Percentiles rank a stretch among this genome's conserved stretches.
Evolutionary conservation across 2,329 filamentous ascomycete species (phyloP).

Genomic region (Hypoxylon sp.): DNA sequence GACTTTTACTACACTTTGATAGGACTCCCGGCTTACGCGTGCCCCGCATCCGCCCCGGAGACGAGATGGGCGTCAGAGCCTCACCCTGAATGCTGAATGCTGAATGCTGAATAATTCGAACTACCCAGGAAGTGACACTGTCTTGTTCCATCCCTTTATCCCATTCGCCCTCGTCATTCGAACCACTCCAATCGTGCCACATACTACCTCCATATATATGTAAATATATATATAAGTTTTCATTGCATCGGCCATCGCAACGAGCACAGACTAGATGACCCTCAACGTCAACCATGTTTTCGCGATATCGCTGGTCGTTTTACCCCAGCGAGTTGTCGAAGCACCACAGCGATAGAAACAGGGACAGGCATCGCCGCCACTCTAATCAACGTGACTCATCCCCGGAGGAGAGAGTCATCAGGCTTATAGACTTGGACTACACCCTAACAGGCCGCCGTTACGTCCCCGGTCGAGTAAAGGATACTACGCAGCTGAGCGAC

Average conservation of each 20-base stretch:
- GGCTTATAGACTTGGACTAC: slow-evolving; percentile 43
- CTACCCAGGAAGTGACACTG: slow-evolving; percentile 8
- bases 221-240: slow-evolving; percentile 14
- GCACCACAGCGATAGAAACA: slow-evolving; percentile 19
- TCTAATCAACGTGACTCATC: slow-evolving; percentile 12
- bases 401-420: slow-evolving; percentile 35
- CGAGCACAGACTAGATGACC: slow-evolving; percentile 6
- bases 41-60: slow-evolving; percentile 24
- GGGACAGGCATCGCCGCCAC: slow-evolving; percentile 4
- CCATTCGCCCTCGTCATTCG: slow-evolving; percentile 12
- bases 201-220: slow-evolving; percentile 17
- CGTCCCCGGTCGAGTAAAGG: slow-evolving; percentile 35
- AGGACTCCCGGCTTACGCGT: slow-evolving; percentile 18
- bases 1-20: slow-evolving; percentile 10
- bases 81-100: slow-evolving; percentile 19
- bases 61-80: slow-evolving; percentile 27
- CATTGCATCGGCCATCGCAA: slow-evolving; percentile 18
- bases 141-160: slow-evolving; percentile 11
- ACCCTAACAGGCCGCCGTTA: slow-evolving; percentile 27
- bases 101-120: no score
- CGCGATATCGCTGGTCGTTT: slow-evolving; percentile 23
- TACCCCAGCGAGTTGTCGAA: slow-evolving; percentile 18
- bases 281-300: slow-evolving; percentile 31
- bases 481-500: slow-evolving; percentile 30
- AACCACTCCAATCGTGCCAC: slow-evolving; percentile 35